Evolutionary conservation across 2,329 filamentous ascomycete genomes (phyloP), one percentile per base, ranked within the genome.

Genomic region (Penicillium vulpinum): DNA sequence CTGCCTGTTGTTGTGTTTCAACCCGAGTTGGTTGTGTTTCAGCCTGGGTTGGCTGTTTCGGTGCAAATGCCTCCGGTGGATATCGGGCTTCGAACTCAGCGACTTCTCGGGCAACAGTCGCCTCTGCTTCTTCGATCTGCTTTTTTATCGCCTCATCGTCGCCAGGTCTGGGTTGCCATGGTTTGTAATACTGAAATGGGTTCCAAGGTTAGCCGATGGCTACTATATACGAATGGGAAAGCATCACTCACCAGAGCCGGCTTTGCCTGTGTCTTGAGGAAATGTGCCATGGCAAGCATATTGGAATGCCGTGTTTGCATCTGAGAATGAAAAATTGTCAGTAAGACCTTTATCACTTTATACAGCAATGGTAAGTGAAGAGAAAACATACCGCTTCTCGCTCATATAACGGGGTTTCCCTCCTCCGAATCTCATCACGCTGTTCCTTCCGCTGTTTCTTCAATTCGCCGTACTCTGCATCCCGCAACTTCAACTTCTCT

Each of bases 401-500:
- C 62, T 96, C 90, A 67, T 91, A 91, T 44, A 83, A 79, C 63
- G 86, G 83, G 75, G 94, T 90, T 73, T 92, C 88, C 56, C 80
- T 80, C 75, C 81, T 83, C 58, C 91, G 83, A 63, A 83, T 75
- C 50, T 77, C 80, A 50, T 80, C 81, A 58, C 91, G 75, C 67
- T 85, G 83, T 41, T 87, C 85, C 50, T 86, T 77, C 67, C 84
- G 87, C 75, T 88, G 86, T 56, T 83, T 82, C 71, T 85, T 85
- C 65, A 85, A 79, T 73, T 86, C 85, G 62, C 88, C 85, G 62
- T 89, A 87, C 72, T 92, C 89, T 60, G 84, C 83, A 63, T 85
- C 86, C 72, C 92, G 89, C 67, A 87, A 81, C 72, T 88, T 93
- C 86, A 88, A 82, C 75, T 88, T 91, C 69, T 89, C 89, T 70